A percentile compares a stretch with the other conserved stretches of the same genome.
Evolutionary conservation across 1,139 yeast species (phyloP).

Genomic region (Scheffersomyces illinoinensis): DNA sequence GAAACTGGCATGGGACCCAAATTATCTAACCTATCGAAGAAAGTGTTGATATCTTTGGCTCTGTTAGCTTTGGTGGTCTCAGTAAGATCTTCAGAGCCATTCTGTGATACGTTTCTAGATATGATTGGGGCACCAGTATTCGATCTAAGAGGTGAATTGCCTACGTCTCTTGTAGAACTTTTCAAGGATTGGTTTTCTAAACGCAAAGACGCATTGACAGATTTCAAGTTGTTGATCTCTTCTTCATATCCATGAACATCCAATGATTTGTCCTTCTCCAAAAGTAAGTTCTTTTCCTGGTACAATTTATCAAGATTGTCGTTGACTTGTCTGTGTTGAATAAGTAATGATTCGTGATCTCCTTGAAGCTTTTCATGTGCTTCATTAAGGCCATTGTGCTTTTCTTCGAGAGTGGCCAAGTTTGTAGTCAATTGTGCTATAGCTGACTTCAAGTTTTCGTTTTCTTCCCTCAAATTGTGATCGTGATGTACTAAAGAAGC

Average conservation of each 20-base stretch:
- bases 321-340: slow-evolving; percentile 25
- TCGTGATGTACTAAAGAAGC: slow-evolving; percentile 4
- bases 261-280: neutral
- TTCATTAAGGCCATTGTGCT: slow-evolving; percentile 18
- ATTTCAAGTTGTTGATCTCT: slow-evolving; percentile 20
- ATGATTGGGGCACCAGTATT: slow-evolving; percentile 16
- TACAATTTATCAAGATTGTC: slow-evolving; percentile 23
- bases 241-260: slow-evolving; percentile 4
- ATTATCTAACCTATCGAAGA: slow-evolving; percentile 31
- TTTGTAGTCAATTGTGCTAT: slow-evolving; percentile 1
- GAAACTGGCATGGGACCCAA: slow-evolving; percentile 12
- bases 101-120: neutral
- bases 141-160: slow-evolving; percentile 30
- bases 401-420: slow-evolving; percentile 8
- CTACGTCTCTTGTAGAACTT: slow-evolving; percentile 22
- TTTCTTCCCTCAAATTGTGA: slow-evolving; percentile 4
- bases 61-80: slow-evolving; percentile 7
- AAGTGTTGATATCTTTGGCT: slow-evolving; percentile 20
- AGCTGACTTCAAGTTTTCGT: neutral
- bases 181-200: slow-evolving; percentile 44
- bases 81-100: neutral
- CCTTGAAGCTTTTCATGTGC: slow-evolving; percentile 22
- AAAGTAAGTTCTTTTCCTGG: slow-evolving; percentile 9
- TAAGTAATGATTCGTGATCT: slow-evolving; percentile 21
- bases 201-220: slow-evolving; percentile 37